These are phyloP conservation scores for Carex cristatella DNA, from an alignment of 176 grass and related monocot species.

Conservation along the genomic window DNA sequence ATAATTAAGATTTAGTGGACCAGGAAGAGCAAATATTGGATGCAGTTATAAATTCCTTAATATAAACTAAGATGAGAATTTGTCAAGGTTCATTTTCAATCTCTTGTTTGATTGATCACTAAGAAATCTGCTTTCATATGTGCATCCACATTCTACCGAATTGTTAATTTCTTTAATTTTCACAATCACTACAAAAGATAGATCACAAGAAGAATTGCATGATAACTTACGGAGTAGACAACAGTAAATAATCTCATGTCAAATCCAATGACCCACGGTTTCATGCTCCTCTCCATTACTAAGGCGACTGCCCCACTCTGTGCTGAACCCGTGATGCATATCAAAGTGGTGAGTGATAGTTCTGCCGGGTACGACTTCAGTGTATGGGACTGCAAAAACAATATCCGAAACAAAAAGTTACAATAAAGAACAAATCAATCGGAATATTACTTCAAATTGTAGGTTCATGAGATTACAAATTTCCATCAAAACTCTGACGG, in stretches of 20 bases:
- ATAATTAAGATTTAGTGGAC: neutral
- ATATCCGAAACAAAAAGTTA: constrained; percentile 2
- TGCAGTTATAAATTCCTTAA: neutral
- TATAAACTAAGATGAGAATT: neutral
- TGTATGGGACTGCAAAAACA: constrained; percentile 50
- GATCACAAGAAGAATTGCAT: neutral
- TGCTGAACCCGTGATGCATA: constrained; percentile 45
- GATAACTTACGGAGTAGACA: constrained; percentile 59
- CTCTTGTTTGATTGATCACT: neutral
- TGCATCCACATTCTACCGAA: neutral
- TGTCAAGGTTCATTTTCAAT: neutral
- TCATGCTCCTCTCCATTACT: constrained; percentile 48
- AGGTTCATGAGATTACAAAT: neutral
- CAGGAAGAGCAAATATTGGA: neutral
- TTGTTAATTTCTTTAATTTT: neutral
- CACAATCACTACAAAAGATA: neutral
- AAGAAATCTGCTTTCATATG: neutral
- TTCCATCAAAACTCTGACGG: neutral
- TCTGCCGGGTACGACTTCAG: constrained; percentile 63
- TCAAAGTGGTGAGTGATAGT: constrained; percentile 55
- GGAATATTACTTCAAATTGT: neutral
- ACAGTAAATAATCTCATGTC: constrained; percentile 77
- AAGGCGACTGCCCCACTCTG: constrained; percentile 48
- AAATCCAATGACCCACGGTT: constrained; percentile 69
- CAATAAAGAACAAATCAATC: neutral